Percentiles rank a stretch among this genome's conserved stretches.
phyloP scores from a whole-genome alignment of 2,329 filamentous ascomycete species.

The Plectosphaerella cucumerina region DNA sequence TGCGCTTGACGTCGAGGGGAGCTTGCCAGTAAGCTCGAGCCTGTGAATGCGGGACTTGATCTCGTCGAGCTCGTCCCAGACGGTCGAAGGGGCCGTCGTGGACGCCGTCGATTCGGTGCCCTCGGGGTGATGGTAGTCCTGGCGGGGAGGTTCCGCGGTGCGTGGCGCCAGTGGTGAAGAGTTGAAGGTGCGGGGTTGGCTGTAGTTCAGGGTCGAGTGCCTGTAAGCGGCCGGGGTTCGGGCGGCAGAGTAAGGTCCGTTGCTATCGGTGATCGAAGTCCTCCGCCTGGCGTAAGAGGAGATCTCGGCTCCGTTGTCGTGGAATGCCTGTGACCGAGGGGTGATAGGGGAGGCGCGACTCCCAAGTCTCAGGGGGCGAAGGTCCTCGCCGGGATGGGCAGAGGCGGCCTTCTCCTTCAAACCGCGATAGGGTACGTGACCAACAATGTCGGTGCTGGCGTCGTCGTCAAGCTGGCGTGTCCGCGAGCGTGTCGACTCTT shows the following conservation, averaged over 20 bases:
- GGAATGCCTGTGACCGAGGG: conserved; percentile 42
- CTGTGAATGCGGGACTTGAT: conserved; percentile 89
- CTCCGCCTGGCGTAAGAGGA: conserved; percentile 25
- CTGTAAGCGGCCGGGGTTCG: conserved; percentile 22
- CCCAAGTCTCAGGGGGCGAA: conserved; percentile 24
- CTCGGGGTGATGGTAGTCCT: conserved; percentile 40
- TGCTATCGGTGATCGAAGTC: conserved; percentile 46
- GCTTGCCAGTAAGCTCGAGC: conserved; percentile 83
- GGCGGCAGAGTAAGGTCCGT: conserved; percentile 26
- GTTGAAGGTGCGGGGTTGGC: conserved; percentile 44
- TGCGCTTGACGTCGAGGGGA: conserved; percentile 76
- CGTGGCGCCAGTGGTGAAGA: conserved; percentile 57
- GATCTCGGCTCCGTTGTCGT: conserved; percentile 30
- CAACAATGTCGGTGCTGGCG: conserved; percentile 30
- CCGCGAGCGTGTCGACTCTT: conserved; percentile 37
- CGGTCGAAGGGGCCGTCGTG: conserved; percentile 82
- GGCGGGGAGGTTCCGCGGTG: conserved; percentile 29
- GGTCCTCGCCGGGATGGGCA: conserved; percentile 30
- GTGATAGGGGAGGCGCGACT: conserved; percentile 41
- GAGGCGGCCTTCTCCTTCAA: conserved; percentile 37
- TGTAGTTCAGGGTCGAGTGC: conserved; percentile 32
- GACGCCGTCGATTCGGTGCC: conserved; percentile 85
- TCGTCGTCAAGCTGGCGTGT: conserved; percentile 37
- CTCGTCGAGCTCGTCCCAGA: conserved; percentile 97
- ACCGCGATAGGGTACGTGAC: conserved; percentile 40